These are phyloP conservation scores for Chrysosporium keratinophilum DNA, from an alignment of 2,329 filamentous ascomycete species.

Conservation along the genomic window DNA sequence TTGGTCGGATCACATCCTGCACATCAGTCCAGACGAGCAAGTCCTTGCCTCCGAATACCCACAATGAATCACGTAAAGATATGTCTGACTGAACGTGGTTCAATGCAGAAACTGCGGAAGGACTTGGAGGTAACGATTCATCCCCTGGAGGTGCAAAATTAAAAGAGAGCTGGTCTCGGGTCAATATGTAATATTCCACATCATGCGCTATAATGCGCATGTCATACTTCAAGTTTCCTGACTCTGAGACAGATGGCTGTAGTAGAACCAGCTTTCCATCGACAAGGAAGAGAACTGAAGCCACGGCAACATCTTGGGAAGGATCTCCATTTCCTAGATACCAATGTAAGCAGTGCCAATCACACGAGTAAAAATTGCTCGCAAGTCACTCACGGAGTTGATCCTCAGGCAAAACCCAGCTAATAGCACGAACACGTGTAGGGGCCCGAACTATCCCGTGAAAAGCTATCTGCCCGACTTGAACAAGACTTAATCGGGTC, in stretches of 20 bases:
- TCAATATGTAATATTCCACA: conserved; percentile 87
- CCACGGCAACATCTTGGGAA: conserved; percentile 86
- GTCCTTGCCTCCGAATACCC: conserved; percentile 83
- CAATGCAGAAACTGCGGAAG: conserved; percentile 36
- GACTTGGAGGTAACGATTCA: conserved; percentile 40
- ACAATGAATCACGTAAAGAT: conserved; percentile 73
- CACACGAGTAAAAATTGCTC: neutral
- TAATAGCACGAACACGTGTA: conserved; percentile 80
- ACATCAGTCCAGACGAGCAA: conserved; percentile 85
- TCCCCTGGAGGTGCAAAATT: conserved; percentile 40
- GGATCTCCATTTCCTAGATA: conserved; percentile 70
- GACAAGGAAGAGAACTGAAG: conserved; percentile 90
- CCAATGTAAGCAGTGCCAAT: neutral
- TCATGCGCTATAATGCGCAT: conserved; percentile 96
- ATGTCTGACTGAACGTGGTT: conserved; percentile 39
- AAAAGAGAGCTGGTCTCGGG: conserved; percentile 64
- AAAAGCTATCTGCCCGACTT: conserved; percentile 96
- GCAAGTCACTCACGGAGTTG: conserved; percentile 55
- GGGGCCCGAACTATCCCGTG: conserved; percentile 93
- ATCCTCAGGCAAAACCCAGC: conserved; percentile 87
- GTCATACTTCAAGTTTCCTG: conserved; percentile 85
- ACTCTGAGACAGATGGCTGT: conserved; percentile 71
- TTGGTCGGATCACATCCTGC: conserved; percentile 65
- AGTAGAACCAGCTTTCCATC: conserved; percentile 92
- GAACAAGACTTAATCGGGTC: conserved; percentile 65